Conservation (phyloP, 2,329 filamentous ascomycete genomes). For the Xylariaceae sp. region DNA sequence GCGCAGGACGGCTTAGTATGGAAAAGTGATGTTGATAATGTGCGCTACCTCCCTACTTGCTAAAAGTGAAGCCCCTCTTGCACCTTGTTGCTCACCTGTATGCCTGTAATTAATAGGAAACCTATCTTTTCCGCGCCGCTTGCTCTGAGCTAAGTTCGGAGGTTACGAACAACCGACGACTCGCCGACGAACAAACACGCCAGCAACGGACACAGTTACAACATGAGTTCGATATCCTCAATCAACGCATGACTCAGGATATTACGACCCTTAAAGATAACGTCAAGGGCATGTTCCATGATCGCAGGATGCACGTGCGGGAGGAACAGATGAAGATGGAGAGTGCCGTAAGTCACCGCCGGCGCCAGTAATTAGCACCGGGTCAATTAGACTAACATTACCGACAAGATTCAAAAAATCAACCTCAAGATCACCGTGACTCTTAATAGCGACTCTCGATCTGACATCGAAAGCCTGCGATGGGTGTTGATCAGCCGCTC, state of each 20-base stretch:
- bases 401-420: slow-evolving; percentile 72
- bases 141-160: slow-evolving; percentile 89
- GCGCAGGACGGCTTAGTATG: slow-evolving; percentile 76
- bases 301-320: slow-evolving; percentile 85
- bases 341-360: slow-evolving; percentile 55
- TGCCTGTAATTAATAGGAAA: slow-evolving; percentile 47
- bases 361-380: neutral
- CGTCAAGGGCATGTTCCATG: slow-evolving; percentile 92
- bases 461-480: slow-evolving; percentile 82
- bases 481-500: slow-evolving; percentile 72
- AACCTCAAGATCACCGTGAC: slow-evolving; percentile 94
- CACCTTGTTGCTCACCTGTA: neutral
- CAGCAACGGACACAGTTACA: slow-evolving; percentile 80
- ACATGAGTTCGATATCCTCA: slow-evolving; percentile 90
- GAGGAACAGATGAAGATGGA: slow-evolving; percentile 84
- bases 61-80: slow-evolving; percentile 1
- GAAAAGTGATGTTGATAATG: slow-evolving; percentile 89
- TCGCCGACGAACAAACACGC: slow-evolving; percentile 73
- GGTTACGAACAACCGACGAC: slow-evolving; percentile 69
- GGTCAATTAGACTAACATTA: neutral
- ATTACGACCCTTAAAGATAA: slow-evolving; percentile 77
- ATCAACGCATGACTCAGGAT: slow-evolving; percentile 80
- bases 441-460: slow-evolving; percentile 84
- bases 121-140: slow-evolving; percentile 88
- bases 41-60: slow-evolving; percentile 11